phyloP scores from a whole-genome alignment of 2,329 filamentous ascomycete species.

The Penicillium frequentans region DNA sequence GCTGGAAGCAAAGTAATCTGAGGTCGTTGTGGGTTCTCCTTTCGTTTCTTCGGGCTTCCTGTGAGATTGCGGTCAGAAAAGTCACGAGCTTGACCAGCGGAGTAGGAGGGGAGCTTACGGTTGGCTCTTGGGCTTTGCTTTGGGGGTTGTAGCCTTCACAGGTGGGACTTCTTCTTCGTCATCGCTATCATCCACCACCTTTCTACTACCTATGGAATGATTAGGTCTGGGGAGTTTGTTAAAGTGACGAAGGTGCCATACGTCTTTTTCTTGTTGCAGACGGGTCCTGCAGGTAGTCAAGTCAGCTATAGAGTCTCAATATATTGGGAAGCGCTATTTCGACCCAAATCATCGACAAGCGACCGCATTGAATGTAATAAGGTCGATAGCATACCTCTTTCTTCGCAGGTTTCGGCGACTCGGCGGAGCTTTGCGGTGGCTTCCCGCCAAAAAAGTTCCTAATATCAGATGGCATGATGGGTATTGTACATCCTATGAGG shows the following conservation, averaged over 20 bases:
- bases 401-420: constrained; percentile 42
- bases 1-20: constrained; percentile 61
- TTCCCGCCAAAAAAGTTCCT: constrained; percentile 86
- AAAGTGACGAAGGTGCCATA: constrained; percentile 19
- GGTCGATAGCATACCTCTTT: constrained; percentile 38
- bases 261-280: constrained; percentile 35
- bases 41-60: constrained; percentile 53
- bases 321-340: not conserved
- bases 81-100: not conserved
- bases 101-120: constrained; percentile 41
- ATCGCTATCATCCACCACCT: constrained; percentile 77
- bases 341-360: not conserved
- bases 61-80: not conserved
- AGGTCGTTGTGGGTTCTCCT: constrained; percentile 60
- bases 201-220: constrained; percentile 51
- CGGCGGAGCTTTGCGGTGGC: constrained; percentile 57
- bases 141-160: constrained; percentile 40
- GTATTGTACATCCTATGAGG: not conserved
- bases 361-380: not conserved
- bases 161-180: constrained; percentile 63
- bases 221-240: constrained; percentile 5
- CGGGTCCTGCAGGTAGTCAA: constrained; percentile 22
- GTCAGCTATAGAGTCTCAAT: constrained; percentile 9
- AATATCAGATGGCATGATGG: constrained; percentile 77
- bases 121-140: constrained; percentile 39